phyloP scores from a whole-genome alignment of 2,329 filamentous ascomycete species.

The Pestalotiopsis sp. region DNA sequence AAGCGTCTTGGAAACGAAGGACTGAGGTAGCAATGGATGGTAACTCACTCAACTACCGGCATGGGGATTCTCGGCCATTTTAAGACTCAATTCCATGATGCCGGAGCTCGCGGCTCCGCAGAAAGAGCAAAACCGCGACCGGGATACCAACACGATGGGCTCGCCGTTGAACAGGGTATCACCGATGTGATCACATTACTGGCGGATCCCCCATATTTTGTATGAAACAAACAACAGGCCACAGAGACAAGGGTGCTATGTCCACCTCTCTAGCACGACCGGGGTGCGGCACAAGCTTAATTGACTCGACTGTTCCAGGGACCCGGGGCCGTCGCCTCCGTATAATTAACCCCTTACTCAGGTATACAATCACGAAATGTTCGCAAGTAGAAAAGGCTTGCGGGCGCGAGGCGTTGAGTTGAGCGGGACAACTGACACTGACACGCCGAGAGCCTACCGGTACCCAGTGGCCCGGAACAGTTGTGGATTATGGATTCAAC shows the following conservation, averaged over 20 bases:
- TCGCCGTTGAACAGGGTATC: background rate
- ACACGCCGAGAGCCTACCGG: no score
- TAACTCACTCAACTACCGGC: background rate
- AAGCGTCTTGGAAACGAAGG: background rate
- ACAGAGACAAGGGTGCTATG: background rate
- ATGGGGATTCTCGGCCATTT: background rate
- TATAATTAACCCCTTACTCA: background rate
- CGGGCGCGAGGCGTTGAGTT: background rate
- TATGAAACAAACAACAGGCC: background rate
- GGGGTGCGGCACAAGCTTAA: background rate
- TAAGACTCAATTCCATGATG: background rate
- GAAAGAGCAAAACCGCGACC: background rate
- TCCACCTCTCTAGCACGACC: background rate
- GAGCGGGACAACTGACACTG: no score
- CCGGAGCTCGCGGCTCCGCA: background rate
- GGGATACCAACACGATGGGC: background rate
- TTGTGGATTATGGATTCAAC: no score
- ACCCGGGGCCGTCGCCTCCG: background rate
- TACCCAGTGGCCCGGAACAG: no score
- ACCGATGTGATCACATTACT: background rate
- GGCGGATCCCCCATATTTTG: conserved; percentile 3
- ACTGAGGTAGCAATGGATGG: background rate
- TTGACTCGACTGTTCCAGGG: background rate
- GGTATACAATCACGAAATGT: background rate
- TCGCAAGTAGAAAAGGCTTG: background rate